Conservation (phyloP, 2,329 filamentous ascomycete species). For the Dactylellina parvicollis region DNA sequence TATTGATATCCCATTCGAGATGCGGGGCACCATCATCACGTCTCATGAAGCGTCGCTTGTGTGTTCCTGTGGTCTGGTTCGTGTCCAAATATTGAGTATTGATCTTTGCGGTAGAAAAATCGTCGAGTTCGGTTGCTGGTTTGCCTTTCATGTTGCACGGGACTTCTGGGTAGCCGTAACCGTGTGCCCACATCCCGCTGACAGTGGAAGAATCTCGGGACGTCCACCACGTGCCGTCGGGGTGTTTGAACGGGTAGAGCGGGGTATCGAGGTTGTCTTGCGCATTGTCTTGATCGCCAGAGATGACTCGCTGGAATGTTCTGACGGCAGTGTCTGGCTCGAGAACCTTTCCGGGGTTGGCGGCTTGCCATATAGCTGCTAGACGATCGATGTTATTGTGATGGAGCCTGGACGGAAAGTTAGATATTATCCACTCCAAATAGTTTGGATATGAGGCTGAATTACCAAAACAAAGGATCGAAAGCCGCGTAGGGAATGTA, state of each 20-base stretch:
- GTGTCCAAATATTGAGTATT: conserved; percentile 54
- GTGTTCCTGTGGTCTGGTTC: not conserved
- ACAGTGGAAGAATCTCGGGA: conserved; percentile 42
- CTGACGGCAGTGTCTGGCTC: not conserved
- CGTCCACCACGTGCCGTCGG: conserved; percentile 47
- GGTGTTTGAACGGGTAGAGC: conserved; percentile 55
- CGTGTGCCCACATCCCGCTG: conserved; percentile 45
- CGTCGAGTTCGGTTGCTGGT: conserved; percentile 6
- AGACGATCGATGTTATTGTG: conserved; percentile 57
- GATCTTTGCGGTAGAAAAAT: conserved; percentile 39
- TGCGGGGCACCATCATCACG: not conserved
- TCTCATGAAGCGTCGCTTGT: not conserved
- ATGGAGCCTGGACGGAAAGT: conserved; percentile 14
- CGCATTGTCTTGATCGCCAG: conserved; percentile 29
- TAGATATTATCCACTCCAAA: not conserved
- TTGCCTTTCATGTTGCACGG: conserved; percentile 31
- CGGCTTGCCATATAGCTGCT: conserved; percentile 57
- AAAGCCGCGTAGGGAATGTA: conserved; percentile 56
- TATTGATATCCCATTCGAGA: conserved; percentile 55
- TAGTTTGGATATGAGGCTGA: no score
- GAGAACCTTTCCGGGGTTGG: conserved; percentile 40
- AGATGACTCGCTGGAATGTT: not conserved
- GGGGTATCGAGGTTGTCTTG: conserved; percentile 53
- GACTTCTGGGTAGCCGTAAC: conserved; percentile 56
- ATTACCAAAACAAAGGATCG: conserved; percentile 58